Conservation (phyloP, 371 early-diverging fungal species). For the Parasitella parasitica region DNA sequence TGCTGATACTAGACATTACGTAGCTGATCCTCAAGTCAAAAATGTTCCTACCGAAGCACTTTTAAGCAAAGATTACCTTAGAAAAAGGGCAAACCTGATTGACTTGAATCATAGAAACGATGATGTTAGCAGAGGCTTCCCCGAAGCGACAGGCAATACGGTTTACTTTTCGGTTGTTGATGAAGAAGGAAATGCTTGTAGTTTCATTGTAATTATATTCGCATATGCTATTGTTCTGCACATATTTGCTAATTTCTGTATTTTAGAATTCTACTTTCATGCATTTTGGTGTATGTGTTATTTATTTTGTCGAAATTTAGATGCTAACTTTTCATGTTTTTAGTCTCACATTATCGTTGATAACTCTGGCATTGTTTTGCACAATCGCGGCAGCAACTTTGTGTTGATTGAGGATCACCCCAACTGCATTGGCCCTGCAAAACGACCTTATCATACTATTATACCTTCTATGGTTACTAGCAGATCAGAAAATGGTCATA, state of each 20-base stretch:
- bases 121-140: constrained; percentile 57
- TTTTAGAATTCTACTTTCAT: constrained; percentile 55
- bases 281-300: constrained; percentile 56
- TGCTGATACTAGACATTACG: constrained; percentile 69
- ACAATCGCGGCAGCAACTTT: constrained; percentile 76
- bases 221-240: not conserved
- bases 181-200: constrained; percentile 81
- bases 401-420: constrained; percentile 60
- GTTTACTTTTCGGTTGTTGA: constrained; percentile 82
- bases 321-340: not conserved
- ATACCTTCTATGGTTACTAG: constrained; percentile 72
- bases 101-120: constrained; percentile 48
- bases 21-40: constrained; percentile 68
- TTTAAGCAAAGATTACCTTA: constrained; percentile 61
- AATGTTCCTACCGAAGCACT: constrained; percentile 50
- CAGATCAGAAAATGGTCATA: constrained; percentile 33
- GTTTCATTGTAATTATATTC: constrained; percentile 63
- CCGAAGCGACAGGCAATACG: constrained; percentile 66
- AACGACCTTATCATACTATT: constrained; percentile 87
- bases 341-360: constrained; percentile 55
- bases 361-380: constrained; percentile 72
- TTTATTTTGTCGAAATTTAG: not conserved
- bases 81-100: constrained; percentile 57
- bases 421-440: constrained; percentile 71
- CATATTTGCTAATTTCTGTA: not conserved